A percentile compares a stretch with the other conserved stretches of the same genome.
phyloP scores from a whole-genome alignment of 306 rosid species.

The Cucumis melo region DNA sequence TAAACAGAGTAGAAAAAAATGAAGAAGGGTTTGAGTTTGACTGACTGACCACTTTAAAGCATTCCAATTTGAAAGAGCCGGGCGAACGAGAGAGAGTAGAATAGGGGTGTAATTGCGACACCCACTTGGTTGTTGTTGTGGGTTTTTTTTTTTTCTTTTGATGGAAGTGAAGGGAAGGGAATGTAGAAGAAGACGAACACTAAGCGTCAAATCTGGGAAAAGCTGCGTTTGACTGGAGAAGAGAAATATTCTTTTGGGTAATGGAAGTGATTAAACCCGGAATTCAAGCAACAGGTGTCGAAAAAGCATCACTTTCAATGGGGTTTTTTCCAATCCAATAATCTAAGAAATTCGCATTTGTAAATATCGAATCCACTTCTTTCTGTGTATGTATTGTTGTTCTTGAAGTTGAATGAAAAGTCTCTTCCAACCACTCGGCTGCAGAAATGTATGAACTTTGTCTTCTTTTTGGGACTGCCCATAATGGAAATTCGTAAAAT shows the following conservation, averaged over 20 bases:
- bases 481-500: not conserved
- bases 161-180: not conserved
- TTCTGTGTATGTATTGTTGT: not conserved
- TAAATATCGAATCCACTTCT: not conserved
- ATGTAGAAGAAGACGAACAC: slow-evolving; percentile 1
- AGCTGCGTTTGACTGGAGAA: not conserved
- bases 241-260: not conserved
- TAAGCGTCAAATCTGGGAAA: slow-evolving; percentile 5
- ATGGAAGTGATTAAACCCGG: slow-evolving; percentile 4
- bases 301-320: slow-evolving; percentile 3
- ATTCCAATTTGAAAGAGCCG: not conserved
- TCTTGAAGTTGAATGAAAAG: not conserved
- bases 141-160: not conserved
- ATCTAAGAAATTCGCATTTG: not conserved
- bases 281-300: slow-evolving; percentile 6
- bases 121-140: not conserved
- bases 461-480: not conserved
- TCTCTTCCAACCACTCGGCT: not conserved
- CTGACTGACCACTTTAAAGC: not conserved
- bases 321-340: not conserved
- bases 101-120: not conserved
- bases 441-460: slow-evolving; percentile 1
- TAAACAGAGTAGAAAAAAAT: not conserved
- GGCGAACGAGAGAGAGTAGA: not conserved
- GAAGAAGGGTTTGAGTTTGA: not conserved